phyloP scores from a whole-genome alignment of 176 grass and related monocot genomes.

The Secale cereale region DNA sequence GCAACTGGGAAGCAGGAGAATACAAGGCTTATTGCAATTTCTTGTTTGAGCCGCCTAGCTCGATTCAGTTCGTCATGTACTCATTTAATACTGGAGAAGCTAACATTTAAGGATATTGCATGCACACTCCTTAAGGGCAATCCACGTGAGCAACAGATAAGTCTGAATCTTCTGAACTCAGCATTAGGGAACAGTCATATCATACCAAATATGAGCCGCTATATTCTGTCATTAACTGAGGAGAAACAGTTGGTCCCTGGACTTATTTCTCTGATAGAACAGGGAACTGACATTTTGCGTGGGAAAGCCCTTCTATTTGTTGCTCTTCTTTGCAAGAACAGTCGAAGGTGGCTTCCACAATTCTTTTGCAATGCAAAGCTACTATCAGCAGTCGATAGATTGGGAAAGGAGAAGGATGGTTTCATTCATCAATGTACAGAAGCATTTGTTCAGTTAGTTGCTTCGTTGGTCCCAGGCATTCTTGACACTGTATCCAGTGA shows the following conservation, averaged over 20 bases:
- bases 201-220: slow-evolving; percentile 72
- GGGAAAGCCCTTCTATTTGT: slow-evolving; percentile 88
- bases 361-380: slow-evolving; percentile 85
- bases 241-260: slow-evolving; percentile 81
- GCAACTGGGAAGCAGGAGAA: slow-evolving; percentile 89
- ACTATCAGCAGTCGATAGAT: slow-evolving; percentile 80
- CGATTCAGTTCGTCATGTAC: slow-evolving; percentile 81
- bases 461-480: slow-evolving; percentile 63
- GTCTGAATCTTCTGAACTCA: slow-evolving; percentile 81
- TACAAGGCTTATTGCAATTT: slow-evolving; percentile 84
- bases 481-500: slow-evolving; percentile 81
- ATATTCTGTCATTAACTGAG: slow-evolving; percentile 66
- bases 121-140: slow-evolving; percentile 77
- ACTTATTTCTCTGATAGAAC: slow-evolving; percentile 71
- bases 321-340: slow-evolving; percentile 94
- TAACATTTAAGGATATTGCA: slow-evolving; percentile 71
- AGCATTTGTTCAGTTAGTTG: slow-evolving; percentile 77
- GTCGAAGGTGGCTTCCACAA: slow-evolving; percentile 84
- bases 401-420: slow-evolving; percentile 82
- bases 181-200: slow-evolving; percentile 62
- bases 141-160: slow-evolving; percentile 85
- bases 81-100: slow-evolving; percentile 78
- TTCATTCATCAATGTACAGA: slow-evolving; percentile 81
- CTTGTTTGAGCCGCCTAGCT: slow-evolving; percentile 79
- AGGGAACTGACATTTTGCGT: slow-evolving; percentile 76